phyloP scores from a whole-genome alignment of 139 green algal species.

The Auxenochlorella pyrenoidosa region DNA sequence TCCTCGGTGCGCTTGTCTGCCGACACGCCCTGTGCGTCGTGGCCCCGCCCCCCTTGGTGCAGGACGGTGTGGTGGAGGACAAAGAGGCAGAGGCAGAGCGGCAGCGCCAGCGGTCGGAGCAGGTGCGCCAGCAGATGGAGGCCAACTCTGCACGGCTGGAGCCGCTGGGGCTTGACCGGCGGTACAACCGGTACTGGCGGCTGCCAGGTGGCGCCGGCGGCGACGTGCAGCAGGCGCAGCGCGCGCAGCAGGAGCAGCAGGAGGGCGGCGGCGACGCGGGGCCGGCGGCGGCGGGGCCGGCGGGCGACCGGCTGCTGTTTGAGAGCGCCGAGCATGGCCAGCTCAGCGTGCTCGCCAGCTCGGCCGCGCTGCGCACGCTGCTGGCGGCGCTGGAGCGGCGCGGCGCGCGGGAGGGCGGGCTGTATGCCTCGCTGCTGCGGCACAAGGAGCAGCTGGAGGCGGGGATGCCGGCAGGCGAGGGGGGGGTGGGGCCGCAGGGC shows the following conservation, averaged over 20 bases:
- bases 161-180: constrained; percentile 82
- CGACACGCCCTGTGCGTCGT: too few relatives aligned
- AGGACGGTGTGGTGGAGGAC: constrained; percentile 1
- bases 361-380: constrained; percentile 62
- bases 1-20: too few relatives aligned
- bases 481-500: not conserved
- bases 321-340: constrained; percentile 51
- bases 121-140: constrained; percentile 43
- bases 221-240: not conserved
- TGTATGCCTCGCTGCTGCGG: constrained; percentile 54
- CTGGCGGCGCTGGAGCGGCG: constrained; percentile 56
- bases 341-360: constrained; percentile 53
- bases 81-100: constrained; percentile 41
- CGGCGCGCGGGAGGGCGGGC: constrained; percentile 63
- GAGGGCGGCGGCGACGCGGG: not conserved
- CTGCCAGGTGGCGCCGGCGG: constrained; percentile 26
- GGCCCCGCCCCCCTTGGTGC: not conserved
- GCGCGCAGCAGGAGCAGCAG: not conserved
- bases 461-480: constrained; percentile 53
- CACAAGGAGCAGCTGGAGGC: constrained; percentile 21
- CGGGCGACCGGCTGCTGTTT: constrained; percentile 29
- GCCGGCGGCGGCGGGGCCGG: not conserved
- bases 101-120: constrained; percentile 39
- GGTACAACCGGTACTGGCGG: constrained; percentile 84
- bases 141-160: constrained; percentile 56